Percentiles rank a stretch among this genome's conserved stretches.
Evolutionary conservation across 805 yeast genomes (phyloP).

Genomic region (Trichomonascus vanleenenianus): DNA sequence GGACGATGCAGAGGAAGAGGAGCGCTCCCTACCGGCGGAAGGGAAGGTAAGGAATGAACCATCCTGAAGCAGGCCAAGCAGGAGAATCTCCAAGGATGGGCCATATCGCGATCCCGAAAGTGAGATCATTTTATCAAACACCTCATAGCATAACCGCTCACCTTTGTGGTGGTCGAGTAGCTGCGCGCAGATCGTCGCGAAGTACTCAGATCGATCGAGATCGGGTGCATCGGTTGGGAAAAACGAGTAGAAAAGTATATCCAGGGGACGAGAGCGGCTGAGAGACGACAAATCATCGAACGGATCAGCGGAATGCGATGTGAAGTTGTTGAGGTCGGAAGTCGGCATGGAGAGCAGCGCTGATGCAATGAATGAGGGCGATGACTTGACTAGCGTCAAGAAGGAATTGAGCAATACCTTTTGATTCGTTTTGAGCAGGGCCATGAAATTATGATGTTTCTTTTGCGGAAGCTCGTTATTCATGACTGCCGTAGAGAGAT

Average conservation of each 20-base stretch:
- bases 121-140: slow-evolving; percentile 16
- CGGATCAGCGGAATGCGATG: slow-evolving; percentile 10
- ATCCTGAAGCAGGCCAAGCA: slow-evolving; percentile 14
- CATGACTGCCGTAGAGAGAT: slow-evolving; percentile 12
- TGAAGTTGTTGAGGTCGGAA: slow-evolving; percentile 11
- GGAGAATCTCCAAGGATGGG: slow-evolving; percentile 11
- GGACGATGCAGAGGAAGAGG: slow-evolving; percentile 2
- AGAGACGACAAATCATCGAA: slow-evolving; percentile 19
- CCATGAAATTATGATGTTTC: slow-evolving; percentile 8
- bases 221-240: slow-evolving; percentile 21
- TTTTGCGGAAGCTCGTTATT: slow-evolving; percentile 1
- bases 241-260: slow-evolving; percentile 25
- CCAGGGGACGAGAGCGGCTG: slow-evolving; percentile 23
- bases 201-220: slow-evolving; percentile 20
- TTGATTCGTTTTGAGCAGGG: slow-evolving; percentile 19
- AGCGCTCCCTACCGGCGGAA: background rate
- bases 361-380: slow-evolving; percentile 29
- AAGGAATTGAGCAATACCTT: slow-evolving; percentile 27
- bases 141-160: slow-evolving; percentile 14
- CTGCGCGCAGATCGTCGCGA: slow-evolving; percentile 21
- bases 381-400: slow-evolving; percentile 26
- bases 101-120: slow-evolving; percentile 9
- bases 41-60: slow-evolving; percentile 15
- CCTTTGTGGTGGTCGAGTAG: slow-evolving; percentile 17
- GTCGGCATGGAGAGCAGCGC: slow-evolving; percentile 20